phyloP scores from a whole-genome alignment of 371 early-diverging fungal species.

The Mortierella sp. region DNA sequence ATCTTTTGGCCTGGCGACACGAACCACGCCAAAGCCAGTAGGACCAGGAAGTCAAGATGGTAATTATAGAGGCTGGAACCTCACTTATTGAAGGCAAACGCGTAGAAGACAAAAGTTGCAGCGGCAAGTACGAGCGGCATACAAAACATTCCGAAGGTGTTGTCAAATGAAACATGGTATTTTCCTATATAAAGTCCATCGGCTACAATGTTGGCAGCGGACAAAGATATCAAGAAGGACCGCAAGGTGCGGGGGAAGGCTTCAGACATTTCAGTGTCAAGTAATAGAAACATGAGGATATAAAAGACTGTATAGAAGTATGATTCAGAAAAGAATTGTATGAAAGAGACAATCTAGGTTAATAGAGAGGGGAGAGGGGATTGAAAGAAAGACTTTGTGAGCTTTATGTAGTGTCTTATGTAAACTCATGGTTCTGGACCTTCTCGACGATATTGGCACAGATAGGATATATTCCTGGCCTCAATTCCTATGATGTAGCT shows the following conservation, averaged over 20 bases:
- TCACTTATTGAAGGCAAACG: not conserved
- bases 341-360: too few relatives aligned
- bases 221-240: not conserved
- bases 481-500: too few relatives aligned
- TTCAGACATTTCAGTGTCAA: not conserved
- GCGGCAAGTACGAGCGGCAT: conserved; percentile 18
- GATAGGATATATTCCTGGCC: too few relatives aligned
- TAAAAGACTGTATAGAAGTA: too few relatives aligned
- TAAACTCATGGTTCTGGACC: too few relatives aligned
- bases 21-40: conserved; percentile 10
- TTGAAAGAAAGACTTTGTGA: too few relatives aligned
- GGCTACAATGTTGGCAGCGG: not conserved
- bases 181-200: not conserved
- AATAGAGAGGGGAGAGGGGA: too few relatives aligned
- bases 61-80: too few relatives aligned
- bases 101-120: conserved; percentile 13
- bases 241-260: not conserved
- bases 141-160: conserved; percentile 11
- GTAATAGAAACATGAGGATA: too few relatives aligned
- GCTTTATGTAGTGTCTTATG: too few relatives aligned
- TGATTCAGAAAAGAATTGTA: too few relatives aligned
- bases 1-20: conserved; percentile 13
- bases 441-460: too few relatives aligned
- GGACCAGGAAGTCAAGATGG: not conserved
- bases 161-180: not conserved